Evolutionary conservation across 495 filamentous ascomycete species (phyloP).

Genomic region (Chaetomidium leptoderma): DNA sequence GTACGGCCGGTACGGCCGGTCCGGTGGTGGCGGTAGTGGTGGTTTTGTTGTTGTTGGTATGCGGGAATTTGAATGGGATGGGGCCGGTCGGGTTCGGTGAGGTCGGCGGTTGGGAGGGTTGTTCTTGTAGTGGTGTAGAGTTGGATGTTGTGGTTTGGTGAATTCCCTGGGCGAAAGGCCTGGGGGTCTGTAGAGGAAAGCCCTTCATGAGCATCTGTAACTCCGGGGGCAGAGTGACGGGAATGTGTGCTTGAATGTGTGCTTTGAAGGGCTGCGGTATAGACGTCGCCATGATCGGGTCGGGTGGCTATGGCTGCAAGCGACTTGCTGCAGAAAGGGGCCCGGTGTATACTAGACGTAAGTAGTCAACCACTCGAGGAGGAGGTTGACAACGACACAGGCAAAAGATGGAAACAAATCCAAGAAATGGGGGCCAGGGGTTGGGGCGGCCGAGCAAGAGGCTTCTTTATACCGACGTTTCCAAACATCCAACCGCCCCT

Average conservation of each 20-base stretch:
- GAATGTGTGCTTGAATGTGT: constrained; percentile 27
- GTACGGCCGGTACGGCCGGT: no score
- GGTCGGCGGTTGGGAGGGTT: background rate
- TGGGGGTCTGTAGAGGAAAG: constrained; percentile 10
- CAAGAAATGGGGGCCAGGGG: constrained; percentile 3
- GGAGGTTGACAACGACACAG: background rate
- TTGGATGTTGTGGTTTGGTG: constrained; percentile 4
- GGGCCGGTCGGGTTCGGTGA: background rate
- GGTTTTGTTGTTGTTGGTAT: background rate
- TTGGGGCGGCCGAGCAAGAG: background rate
- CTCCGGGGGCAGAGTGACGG: constrained; percentile 32
- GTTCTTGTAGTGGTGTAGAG: constrained; percentile 1
- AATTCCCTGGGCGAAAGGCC: constrained; percentile 3
- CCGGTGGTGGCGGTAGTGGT: background rate
- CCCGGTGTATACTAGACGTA: background rate
- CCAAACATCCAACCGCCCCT: background rate
- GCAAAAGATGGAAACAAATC: constrained; percentile 12
- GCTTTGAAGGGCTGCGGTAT: constrained; percentile 26
- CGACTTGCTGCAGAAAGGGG: background rate
- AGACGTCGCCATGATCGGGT: constrained; percentile 25
- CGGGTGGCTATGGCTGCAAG: background rate
- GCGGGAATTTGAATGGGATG: background rate
- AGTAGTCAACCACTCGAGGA: background rate
- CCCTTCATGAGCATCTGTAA: constrained; percentile 28
- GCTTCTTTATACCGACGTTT: constrained; percentile 14